Percentiles rank a stretch among this genome's conserved stretches.
Conservation (phyloP, 805 yeast genomes). For the Barnettozyma botsteinii region DNA sequence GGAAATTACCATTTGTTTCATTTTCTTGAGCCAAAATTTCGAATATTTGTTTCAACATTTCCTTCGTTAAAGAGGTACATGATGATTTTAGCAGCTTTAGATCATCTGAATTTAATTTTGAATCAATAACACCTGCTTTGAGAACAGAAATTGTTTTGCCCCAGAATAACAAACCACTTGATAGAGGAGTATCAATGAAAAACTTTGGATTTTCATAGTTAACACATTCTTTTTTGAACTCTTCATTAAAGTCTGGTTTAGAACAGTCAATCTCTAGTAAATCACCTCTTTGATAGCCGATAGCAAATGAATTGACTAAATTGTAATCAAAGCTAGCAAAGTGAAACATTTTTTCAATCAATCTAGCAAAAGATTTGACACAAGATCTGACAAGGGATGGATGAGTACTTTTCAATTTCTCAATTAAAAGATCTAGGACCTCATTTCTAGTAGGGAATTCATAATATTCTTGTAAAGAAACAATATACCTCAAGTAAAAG, state of each 20-base stretch:
- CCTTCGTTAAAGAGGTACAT: constrained; percentile 41
- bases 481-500: constrained; percentile 44
- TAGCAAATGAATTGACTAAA: constrained; percentile 37
- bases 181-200: constrained; percentile 52
- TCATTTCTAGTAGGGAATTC: constrained; percentile 41
- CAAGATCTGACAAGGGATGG: constrained; percentile 61
- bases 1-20: constrained; percentile 62
- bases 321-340: constrained; percentile 45
- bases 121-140: constrained; percentile 24
- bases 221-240: constrained; percentile 44
- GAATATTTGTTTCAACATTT: constrained; percentile 53
- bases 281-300: constrained; percentile 31
- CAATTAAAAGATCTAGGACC: constrained; percentile 39
- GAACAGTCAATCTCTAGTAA: constrained; percentile 35
- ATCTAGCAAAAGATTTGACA: constrained; percentile 51
- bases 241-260: constrained; percentile 14
- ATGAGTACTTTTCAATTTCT: constrained; percentile 52
- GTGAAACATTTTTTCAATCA: constrained; percentile 40
- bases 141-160: constrained; percentile 47
- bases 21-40: constrained; percentile 56
- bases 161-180: constrained; percentile 76
- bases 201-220: constrained; percentile 42
- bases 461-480: constrained; percentile 46
- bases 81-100: constrained; percentile 33
- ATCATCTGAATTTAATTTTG: constrained; percentile 40